Base-by-base conservation (phyloP, 306 rosid species). In the Cucurbita pepo region DNA sequence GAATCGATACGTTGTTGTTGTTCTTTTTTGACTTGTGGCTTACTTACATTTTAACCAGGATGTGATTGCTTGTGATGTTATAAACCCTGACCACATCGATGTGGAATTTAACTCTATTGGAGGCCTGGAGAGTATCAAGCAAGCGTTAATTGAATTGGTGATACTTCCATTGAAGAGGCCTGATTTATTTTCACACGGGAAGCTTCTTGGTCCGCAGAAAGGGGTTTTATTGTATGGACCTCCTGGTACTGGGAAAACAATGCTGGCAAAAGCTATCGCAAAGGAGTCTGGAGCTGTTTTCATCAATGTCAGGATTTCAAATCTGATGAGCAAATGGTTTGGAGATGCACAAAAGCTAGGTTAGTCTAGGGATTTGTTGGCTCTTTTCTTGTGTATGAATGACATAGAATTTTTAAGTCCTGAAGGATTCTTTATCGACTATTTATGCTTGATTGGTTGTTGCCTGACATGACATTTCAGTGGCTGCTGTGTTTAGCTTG, bases 281-380 rank as follows among this genome's bases (percentile, higher is more conserved):
- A 91, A 88, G 81, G 99, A 95, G 76, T 91, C 97, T 16, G 97
- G 87, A 67, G 99, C 99, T 73, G 97, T 95, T 71, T 95, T 95
- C 76, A 95, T 95, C 40, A 95, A 95, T 30, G 91, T 91, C 52
- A 88, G 90, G 81, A 81, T 95, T 84, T 95, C 99, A 7, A 95
- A 91, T 83, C 85, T 95, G 66, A 95, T 95, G 99, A 95, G 99
- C 90, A 95, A 95, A 87, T 95, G 99, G 99, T 95, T 95, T 65
- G 99, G 99, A 50, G 99, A 95, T 86, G 99, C 97, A 14, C 97
- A 88, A 80, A 95, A 95, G 71, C 99, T 95, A 41, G 99, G 99
- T 95, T 76, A 84, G 97, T 62, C 25, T 37, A 3, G 38, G 54
- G 37, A 51, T 10, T 45, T 45, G 51, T 45, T 45, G 51, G 3